Conservation (phyloP, 345 rosid species). For the Punica granatum region DNA sequence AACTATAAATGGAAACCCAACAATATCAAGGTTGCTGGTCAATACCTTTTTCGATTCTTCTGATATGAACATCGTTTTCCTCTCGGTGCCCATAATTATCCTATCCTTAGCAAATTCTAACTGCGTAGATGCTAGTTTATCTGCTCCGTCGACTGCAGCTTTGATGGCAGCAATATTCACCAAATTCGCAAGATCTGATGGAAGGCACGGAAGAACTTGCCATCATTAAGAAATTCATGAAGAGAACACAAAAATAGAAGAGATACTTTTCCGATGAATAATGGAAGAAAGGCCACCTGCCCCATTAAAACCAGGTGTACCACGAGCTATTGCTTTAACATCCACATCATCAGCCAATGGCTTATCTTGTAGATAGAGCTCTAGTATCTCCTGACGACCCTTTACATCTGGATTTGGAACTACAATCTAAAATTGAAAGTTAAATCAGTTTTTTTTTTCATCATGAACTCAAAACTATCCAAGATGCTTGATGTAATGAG, state of each 20-base stretch:
- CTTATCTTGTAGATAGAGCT: conserved; percentile 89
- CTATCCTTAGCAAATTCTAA: conserved; percentile 94
- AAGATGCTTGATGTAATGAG: not conserved
- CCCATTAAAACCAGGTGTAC: conserved; percentile 99
- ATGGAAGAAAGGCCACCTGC: conserved; percentile 51
- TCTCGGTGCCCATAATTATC: conserved; percentile 93
- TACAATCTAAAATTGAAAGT: conserved; percentile 45
- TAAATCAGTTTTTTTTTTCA: not conserved
- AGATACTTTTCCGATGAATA: conserved; percentile 1
- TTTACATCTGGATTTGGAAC: conserved; percentile 92
- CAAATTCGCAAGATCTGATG: conserved; percentile 87
- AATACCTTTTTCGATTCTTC: conserved; percentile 96
- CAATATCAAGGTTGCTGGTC: not conserved
- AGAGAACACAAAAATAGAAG: not conserved
- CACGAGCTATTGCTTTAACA: conserved; percentile 89
- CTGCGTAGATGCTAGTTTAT: conserved; percentile 59
- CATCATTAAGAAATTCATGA: not conserved
- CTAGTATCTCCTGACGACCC: conserved; percentile 96
- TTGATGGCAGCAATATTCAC: conserved; percentile 97
- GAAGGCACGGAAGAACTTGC: not conserved
- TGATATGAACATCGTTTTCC: conserved; percentile 90
- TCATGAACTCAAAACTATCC: not conserved
- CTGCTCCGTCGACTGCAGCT: conserved; percentile 98
- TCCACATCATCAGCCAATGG: conserved; percentile 85
- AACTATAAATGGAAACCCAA: not conserved